Evolutionary conservation across 768 basidiomycete species (phyloP), one percentile per base, ranked within the genome.

Genomic region (Strobilomyces dryophilus): DNA sequence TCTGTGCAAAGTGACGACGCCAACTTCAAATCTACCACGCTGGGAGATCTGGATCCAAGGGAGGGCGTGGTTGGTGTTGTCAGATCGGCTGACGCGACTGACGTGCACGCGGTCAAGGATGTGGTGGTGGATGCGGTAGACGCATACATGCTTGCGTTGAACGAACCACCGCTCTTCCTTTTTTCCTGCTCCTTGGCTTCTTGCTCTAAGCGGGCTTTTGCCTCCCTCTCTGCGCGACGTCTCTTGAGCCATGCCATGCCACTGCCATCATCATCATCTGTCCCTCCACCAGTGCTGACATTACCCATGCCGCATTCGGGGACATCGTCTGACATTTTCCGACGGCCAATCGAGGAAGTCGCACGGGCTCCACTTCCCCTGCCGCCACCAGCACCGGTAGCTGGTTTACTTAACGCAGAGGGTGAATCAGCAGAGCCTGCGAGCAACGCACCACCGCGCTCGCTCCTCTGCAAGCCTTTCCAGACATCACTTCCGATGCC

Each of bases 191-290:
- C 64, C 29, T 54, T 49, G 7, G 49, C 56, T 42, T 57, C 60
- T 47, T 54, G 58, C 17, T 65, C 65, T 31, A 57, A 47, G 21
- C 56, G 66, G 17, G 59, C 59, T 46, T 65, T 67, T 56, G 76
- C 76, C 60, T 81, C 79, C 51, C 69, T 68, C 69, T 89, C 84
- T 45, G 83, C 84, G 59, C 79, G 72, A 39, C 92, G 67, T 56
- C 68, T 73, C 71, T 77, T 82, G 24, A 94, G 78, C 92, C 92
- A 95, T 0, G 77, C 83, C 82, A 93, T 85, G 10, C 92, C 92
- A 67, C 86, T 87, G 1, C 90, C 91, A 58, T 93, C 92, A 54
- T 92, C 88, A 0, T 79, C 81, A 18, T 87, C 86, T 3, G 39
- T 60, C 7, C 51, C 64, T 32, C 51, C 54, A 26, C 51, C 54